phyloP scores from a whole-genome alignment of 2,329 filamentous ascomycete genomes.

The Pseudogymnoascus sp. region DNA sequence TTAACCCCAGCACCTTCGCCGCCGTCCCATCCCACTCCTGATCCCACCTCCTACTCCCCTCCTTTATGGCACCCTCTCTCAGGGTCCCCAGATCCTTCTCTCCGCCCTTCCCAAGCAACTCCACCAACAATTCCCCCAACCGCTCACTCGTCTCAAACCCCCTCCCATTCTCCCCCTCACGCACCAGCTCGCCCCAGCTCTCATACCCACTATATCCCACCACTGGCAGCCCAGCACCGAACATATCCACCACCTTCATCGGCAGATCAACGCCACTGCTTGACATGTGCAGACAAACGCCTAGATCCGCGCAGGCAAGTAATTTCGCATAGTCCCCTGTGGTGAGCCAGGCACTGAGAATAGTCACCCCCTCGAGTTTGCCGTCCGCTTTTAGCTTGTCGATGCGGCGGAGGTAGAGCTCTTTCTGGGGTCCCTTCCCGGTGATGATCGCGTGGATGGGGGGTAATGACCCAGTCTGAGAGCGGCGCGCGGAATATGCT shows the following conservation, averaged over 20 bases:
- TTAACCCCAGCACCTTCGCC: constrained; percentile 56
- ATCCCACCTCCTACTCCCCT: constrained; percentile 76
- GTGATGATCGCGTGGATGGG: constrained; percentile 89
- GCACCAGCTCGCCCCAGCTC: constrained; percentile 85
- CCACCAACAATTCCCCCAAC: constrained; percentile 52
- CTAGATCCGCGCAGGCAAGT: constrained; percentile 77
- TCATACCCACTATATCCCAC: constrained; percentile 78
- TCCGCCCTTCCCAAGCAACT: constrained; percentile 52
- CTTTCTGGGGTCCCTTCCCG: constrained; percentile 80
- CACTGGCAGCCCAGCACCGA: constrained; percentile 86
- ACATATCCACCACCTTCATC: constrained; percentile 99
- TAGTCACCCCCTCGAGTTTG: constrained; percentile 59
- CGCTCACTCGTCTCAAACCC: constrained; percentile 69
- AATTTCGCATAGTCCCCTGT: constrained; percentile 77
- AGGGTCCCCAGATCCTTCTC: constrained; percentile 49
- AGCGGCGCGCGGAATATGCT: constrained; percentile 51
- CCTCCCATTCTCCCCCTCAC: constrained; percentile 74
- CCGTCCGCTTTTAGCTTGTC: constrained; percentile 49
- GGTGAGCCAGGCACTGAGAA: constrained; percentile 78
- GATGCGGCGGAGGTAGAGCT: constrained; percentile 63
- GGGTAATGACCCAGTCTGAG: constrained; percentile 27
- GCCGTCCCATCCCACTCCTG: constrained; percentile 86
- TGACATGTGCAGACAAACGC: constrained; percentile 85
- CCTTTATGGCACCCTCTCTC: constrained; percentile 60
- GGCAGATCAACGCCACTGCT: constrained; percentile 92